Conservation (phyloP, 75 land plant genomes). For the Sequoiadendron giganteum region DNA sequence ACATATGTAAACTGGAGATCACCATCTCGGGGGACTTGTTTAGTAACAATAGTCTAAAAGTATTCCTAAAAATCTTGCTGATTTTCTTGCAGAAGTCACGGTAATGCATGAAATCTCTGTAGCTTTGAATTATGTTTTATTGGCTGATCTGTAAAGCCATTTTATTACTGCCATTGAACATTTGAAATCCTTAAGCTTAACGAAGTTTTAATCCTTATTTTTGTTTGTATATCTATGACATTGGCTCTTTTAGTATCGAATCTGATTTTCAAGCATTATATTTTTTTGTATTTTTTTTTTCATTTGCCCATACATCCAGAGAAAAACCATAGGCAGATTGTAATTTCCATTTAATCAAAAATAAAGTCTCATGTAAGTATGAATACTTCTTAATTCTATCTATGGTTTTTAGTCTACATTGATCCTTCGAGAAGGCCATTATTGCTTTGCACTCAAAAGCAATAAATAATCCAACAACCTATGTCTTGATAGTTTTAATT, state of each 20-base stretch:
- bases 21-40: too few relatives aligned
- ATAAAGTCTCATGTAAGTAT: too few relatives aligned
- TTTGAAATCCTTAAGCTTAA: not conserved
- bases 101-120: constrained; percentile 29
- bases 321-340: too few relatives aligned
- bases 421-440: too few relatives aligned
- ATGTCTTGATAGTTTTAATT: too few relatives aligned
- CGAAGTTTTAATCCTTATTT: not conserved
- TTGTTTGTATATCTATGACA: not conserved
- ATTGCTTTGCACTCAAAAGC: too few relatives aligned
- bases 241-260: not conserved
- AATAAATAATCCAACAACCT: too few relatives aligned
- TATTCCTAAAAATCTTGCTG: constrained; percentile 57
- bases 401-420: too few relatives aligned
- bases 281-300: not conserved
- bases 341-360: too few relatives aligned
- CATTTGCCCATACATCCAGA: not conserved
- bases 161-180: not conserved
- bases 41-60: too few relatives aligned
- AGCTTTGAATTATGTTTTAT: not conserved
- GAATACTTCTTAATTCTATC: too few relatives aligned
- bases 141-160: not conserved
- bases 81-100: constrained; percentile 58
- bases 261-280: not conserved
- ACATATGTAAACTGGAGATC: too few relatives aligned